A percentile compares a stretch with the other conserved stretches of the same genome.
Evolutionary conservation across 257 asterid genomes (phyloP).

Genomic region (Nicotiana paniculata): DNA sequence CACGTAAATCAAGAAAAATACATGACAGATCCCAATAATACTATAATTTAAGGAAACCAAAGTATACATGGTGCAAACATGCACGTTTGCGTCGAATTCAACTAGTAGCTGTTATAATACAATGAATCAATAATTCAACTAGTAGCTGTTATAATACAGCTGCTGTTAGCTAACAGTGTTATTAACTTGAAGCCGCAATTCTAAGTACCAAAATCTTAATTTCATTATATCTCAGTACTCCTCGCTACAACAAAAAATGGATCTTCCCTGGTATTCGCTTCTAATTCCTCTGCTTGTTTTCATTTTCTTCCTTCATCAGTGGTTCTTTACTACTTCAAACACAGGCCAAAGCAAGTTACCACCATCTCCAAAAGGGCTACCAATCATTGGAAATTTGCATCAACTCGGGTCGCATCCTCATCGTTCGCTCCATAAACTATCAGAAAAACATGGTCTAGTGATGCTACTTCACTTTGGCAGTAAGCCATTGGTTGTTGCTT

Average conservation of each 20-base stretch:
- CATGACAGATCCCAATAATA: too few species aligned
- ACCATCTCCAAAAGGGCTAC: conserved; percentile 40
- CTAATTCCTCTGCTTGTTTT: neutral
- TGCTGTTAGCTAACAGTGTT: too few species aligned
- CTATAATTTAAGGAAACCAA: too few species aligned
- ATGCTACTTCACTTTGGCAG: conserved; percentile 40
- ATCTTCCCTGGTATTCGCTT: neutral
- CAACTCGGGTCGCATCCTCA: conserved; percentile 29
- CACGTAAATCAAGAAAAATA: too few species aligned
- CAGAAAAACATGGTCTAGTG: conserved; percentile 30
- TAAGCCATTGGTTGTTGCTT: conserved; percentile 16
- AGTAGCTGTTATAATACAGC: too few species aligned
- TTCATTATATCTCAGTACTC: too few species aligned
- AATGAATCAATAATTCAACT: too few species aligned
- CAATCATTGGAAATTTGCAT: conserved; percentile 34
- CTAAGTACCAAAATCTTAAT: too few species aligned
- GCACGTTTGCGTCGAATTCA: too few species aligned
- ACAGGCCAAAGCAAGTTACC: conserved; percentile 5
- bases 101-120: too few species aligned
- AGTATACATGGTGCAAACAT: too few species aligned
- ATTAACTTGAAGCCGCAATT: too few species aligned
- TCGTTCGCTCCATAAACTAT: conserved; percentile 18
- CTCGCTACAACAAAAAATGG: neutral
- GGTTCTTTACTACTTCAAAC: neutral
- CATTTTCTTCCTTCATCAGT: neutral